Percentiles rank a stretch among this genome's conserved stretches.
phyloP scores from a whole-genome alignment of 2,329 filamentous ascomycete species.

The Periglandula ipomoeae region DNA sequence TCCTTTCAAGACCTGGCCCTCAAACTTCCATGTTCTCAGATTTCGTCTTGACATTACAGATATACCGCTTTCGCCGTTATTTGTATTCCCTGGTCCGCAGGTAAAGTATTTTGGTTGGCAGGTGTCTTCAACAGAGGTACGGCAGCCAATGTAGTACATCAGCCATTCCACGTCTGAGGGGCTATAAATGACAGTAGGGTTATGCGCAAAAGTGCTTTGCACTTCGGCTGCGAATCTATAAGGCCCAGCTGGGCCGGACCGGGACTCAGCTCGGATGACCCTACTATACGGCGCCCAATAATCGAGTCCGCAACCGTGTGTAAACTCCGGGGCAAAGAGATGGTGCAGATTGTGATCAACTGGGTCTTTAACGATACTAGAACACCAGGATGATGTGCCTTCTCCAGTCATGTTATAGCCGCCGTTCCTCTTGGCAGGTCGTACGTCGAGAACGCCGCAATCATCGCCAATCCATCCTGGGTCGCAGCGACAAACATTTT shows the following conservation, averaged over 20 bases:
- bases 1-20: slow-evolving; percentile 12
- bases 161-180: slow-evolving; percentile 33
- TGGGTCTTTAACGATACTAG: slow-evolving; percentile 34
- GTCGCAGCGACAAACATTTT: slow-evolving; percentile 21
- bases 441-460: slow-evolving; percentile 35
- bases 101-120: slow-evolving; percentile 11
- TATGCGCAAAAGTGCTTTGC: too few relatives aligned
- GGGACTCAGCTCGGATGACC: slow-evolving; percentile 29
- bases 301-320: slow-evolving; percentile 33
- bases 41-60: slow-evolving; percentile 17
- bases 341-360: slow-evolving; percentile 26
- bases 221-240: too few relatives aligned
- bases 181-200: slow-evolving; percentile 35
- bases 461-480: slow-evolving; percentile 33
- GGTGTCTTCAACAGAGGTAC: slow-evolving; percentile 1
- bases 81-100: slow-evolving; percentile 13
- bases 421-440: slow-evolving; percentile 25
- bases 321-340: slow-evolving; percentile 34
- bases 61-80: slow-evolving; percentile 17
- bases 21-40: slow-evolving; percentile 10
- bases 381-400: slow-evolving; percentile 39
- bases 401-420: slow-evolving; percentile 37
- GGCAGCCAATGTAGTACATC: slow-evolving; percentile 33
- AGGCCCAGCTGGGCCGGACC: slow-evolving; percentile 22
- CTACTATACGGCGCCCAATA: slow-evolving; percentile 26